Evolutionary conservation across 2,329 filamentous ascomycete genomes (phyloP).

Genomic region (Alternaria arbusti): DNA sequence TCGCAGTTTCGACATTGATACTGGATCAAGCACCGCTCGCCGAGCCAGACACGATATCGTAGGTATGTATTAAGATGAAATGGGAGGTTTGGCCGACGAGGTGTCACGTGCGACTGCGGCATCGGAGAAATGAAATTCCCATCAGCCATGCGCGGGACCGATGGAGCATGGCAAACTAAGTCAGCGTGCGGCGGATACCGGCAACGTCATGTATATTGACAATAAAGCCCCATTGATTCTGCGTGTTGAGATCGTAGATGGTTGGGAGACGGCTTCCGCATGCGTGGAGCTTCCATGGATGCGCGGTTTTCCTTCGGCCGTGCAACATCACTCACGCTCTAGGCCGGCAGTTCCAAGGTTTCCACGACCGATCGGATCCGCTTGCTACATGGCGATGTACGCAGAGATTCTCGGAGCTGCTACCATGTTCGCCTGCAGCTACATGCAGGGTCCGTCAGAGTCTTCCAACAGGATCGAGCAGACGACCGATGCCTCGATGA

Average conservation of each 20-base stretch:
- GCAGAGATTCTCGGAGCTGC: conserved; percentile 24
- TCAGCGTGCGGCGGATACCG: conserved; percentile 4
- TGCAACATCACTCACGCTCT: neutral
- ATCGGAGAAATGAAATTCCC: conserved; percentile 15
- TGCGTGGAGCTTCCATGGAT: conserved; percentile 1
- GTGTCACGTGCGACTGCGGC: conserved; percentile 21
- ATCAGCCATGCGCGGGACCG: conserved; percentile 1
- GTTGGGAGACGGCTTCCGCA: neutral
- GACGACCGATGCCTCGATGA: neutral
- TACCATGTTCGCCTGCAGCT: conserved; percentile 1
- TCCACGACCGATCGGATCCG: conserved; percentile 6
- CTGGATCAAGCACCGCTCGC: conserved; percentile 20
- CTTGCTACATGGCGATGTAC: neutral
- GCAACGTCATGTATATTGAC: neutral
- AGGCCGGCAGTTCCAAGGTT: neutral
- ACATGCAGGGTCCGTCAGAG: conserved; percentile 15
- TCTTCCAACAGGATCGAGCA: conserved; percentile 2
- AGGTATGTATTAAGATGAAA: conserved; percentile 3
- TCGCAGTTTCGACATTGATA: conserved; percentile 23
- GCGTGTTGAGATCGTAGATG: neutral
- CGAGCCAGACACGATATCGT: conserved; percentile 2
- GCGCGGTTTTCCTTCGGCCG: neutral
- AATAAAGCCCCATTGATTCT: neutral
- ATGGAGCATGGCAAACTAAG: neutral
- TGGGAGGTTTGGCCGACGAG: conserved; percentile 1